Base-by-base conservation (phyloP, 495 filamentous ascomycete species). In the Tuber brumale region DNA sequence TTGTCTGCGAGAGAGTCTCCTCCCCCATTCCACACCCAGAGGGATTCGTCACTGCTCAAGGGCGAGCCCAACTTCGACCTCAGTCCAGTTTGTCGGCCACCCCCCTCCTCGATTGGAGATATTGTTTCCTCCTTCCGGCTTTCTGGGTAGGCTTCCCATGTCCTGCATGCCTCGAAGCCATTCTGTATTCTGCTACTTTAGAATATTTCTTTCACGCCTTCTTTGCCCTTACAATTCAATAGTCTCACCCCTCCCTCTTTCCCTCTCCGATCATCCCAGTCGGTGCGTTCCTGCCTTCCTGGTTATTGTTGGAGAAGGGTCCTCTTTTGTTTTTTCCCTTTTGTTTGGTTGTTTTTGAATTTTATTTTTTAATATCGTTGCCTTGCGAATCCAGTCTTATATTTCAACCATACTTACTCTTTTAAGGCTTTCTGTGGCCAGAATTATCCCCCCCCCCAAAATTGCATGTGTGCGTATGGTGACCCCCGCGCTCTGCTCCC, bases 111-210 rank as follows among this genome's bases (percentile, higher is more conserved):
- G 70, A 70, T 79, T 75, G 43, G 45, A 69, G 73, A 80, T 61
- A 76, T 80, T 70, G 76, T 80, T 80, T 80, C 73, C 78, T 76
- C 78, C 73, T 79, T 80, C 77, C 78, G 76, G 77, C 61, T 80
- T 73, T 80, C 70, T 80, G 78, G 78, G 79, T 80, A 79, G 78
- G 72, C 78, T 77, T 74, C 75, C 77, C 72, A 80, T 80, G 78
- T 80, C 78, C 78, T 80, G 78, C 77, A 80, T 73, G 77, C 48
- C 69, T 70, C 69, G 71, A 73, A 74, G 70, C 75, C 48, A 70
- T 66, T 76, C 61, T 80, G 39, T 39, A 71, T 71, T 69, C 78
- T 80, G 73, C 72, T 77, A 72, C 57, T 66, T 66, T 66, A n/a
- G 57, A 66, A 66, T 66, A 66, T 66, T 66, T 66, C 57, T 35